Base-by-base conservation (phyloP, 2,329 filamentous ascomycete species). In the Salinomyces thailandicus region DNA sequence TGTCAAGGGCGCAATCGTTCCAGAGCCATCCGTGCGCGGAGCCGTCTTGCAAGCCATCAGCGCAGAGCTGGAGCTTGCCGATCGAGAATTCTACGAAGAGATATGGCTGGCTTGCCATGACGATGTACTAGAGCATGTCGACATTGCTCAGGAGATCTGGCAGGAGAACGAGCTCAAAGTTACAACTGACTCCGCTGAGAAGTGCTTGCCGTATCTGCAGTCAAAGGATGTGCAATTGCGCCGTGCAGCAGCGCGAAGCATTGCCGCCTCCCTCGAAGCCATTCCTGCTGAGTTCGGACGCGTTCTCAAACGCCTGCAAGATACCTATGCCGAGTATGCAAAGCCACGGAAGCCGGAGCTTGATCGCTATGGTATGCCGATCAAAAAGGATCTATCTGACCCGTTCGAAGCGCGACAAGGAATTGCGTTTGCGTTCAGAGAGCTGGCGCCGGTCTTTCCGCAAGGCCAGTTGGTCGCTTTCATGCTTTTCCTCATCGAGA, bases 41-140 rank as follows among this genome's bases (percentile, higher is more conserved):
- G 81, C 87, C 4, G 80, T 89, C 5, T 65, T 98, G 27, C 89
- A 95, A 60, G 83, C 83, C 5, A 89, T 96, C 51, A 86, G 86
- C 54, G 77, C 85, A 14, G 87, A 96, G 46, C 77, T 98, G 31
- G 89, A 96, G 57, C 74, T 98, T 67, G 87, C 81, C 38, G 87
- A 95, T 35, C 69, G 87, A 20, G 73, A 79, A 18, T 91, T 86
- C 53, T 91, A 82, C 3, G 81, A 91, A 43, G 84, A 96, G 56
- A 81, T 98, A 15, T 98, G 86, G 86, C 71, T 98, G 28, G 84
- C 84, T 29, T 89, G 79, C 52, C 87, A 98, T 52, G 91, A 98
- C 47, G 85, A 93, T 49, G 76, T 85, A 14, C 76, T 81, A 29
- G 87, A 96, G 57, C 96, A 96, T 51, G 73, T 72, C 6, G 84